Conservation (phyloP, 2,329 filamentous ascomycete species). For the Trichoderma gracile region DNA sequence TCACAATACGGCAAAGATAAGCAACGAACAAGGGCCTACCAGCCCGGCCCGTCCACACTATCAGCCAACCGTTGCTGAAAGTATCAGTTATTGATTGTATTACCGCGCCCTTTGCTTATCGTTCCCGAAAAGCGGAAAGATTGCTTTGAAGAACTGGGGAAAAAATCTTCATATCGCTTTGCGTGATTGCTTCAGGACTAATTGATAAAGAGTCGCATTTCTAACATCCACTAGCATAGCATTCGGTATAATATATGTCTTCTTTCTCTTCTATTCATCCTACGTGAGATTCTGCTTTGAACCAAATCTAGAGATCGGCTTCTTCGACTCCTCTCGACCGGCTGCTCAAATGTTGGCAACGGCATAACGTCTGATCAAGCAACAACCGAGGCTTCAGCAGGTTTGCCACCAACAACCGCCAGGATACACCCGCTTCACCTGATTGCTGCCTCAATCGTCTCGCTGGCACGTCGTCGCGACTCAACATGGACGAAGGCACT, state of each 20-base stretch:
- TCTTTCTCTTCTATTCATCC: neutral
- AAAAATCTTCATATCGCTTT: neutral
- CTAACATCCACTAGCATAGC: neutral
- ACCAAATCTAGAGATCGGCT: neutral
- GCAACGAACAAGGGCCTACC: conserved; percentile 7
- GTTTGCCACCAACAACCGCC: conserved; percentile 33
- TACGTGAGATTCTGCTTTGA: neutral
- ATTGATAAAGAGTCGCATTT: neutral
- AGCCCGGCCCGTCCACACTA: conserved; percentile 16
- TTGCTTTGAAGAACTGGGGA: neutral
- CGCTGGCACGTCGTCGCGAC: neutral
- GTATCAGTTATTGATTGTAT: conserved; percentile 6
- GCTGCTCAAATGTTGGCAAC: neutral
- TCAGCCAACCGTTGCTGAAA: neutral
- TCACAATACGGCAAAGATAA: conserved; percentile 22
- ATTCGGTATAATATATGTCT: neutral
- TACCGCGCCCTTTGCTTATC: conserved; percentile 19
- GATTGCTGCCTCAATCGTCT: neutral
- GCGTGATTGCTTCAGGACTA: neutral
- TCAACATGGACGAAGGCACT: conserved; percentile 58
- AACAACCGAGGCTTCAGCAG: conserved; percentile 32
- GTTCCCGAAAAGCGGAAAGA: conserved; percentile 12
- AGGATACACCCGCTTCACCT: conserved; percentile 29
- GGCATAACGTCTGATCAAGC: neutral
- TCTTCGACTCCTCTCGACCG: neutral